Evolutionary conservation across 495 filamentous ascomycete genomes (phyloP).

Genomic region (Sporormia fimetaria): DNA sequence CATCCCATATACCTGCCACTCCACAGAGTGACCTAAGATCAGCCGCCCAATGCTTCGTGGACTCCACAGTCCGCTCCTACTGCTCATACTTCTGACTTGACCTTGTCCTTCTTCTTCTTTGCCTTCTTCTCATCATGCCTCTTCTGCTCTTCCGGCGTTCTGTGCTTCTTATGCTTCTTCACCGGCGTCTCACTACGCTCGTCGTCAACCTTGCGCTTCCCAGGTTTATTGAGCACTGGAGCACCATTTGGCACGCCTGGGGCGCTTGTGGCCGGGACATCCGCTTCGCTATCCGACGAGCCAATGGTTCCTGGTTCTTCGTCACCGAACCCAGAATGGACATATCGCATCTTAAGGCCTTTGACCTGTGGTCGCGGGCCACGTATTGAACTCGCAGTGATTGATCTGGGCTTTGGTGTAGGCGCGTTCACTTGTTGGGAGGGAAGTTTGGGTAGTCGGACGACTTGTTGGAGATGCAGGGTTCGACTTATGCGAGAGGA

Average conservation of each 20-base stretch:
- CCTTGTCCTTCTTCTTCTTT: constrained; percentile 15
- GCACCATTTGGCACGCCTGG: constrained; percentile 8
- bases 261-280: constrained; percentile 29
- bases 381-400: constrained; percentile 29
- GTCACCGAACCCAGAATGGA: constrained; percentile 42
- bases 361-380: constrained; percentile 43
- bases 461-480: constrained; percentile 27
- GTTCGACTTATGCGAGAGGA: constrained; percentile 10
- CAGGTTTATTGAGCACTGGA: neutral
- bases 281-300: constrained; percentile 32
- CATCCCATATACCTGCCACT: no score
- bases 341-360: constrained; percentile 50
- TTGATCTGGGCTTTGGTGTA: constrained; percentile 32
- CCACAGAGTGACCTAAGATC: no score
- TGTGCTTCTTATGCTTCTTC: constrained; percentile 27
- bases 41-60: no score
- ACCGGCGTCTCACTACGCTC: constrained; percentile 6
- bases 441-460: constrained; percentile 30
- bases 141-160: constrained; percentile 4
- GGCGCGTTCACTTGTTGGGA: constrained; percentile 27
- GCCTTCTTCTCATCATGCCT: constrained; percentile 9
- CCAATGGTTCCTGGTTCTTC: constrained; percentile 39
- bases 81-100: no score
- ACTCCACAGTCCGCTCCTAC: no score
- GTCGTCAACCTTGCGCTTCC: constrained; percentile 22